These are phyloP conservation scores for Macrocystidia cucumis DNA, from an alignment of 1,284 basidiomycete species.

Conservation along the genomic window DNA sequence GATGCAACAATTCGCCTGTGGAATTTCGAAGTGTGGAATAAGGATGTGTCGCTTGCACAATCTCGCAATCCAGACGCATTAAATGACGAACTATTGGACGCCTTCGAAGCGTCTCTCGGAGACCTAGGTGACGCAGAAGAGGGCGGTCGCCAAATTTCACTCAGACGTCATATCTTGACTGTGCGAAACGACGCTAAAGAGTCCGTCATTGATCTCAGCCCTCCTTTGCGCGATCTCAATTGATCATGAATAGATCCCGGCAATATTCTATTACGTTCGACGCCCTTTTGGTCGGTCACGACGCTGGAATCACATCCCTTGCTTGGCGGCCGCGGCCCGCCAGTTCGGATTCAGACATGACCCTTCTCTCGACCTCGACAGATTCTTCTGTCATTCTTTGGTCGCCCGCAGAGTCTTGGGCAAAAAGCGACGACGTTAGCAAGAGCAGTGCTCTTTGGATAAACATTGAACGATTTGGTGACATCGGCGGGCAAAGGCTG, in stretches of 20 bases:
- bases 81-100: slow-evolving; percentile 74
- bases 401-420: slow-evolving; percentile 60
- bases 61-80: slow-evolving; percentile 19
- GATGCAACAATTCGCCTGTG: slow-evolving; percentile 89
- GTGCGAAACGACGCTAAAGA: no score
- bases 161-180: slow-evolving; percentile 73
- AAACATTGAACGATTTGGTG: slow-evolving; percentile 84
- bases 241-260: slow-evolving; percentile 47
- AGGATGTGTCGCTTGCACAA: slow-evolving; percentile 12
- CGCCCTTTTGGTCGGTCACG: slow-evolving; percentile 88
- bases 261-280: slow-evolving; percentile 82
- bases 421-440: slow-evolving; percentile 31
- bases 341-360: slow-evolving; percentile 29
- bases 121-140: slow-evolving; percentile 60
- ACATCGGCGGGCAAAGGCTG: slow-evolving; percentile 82
- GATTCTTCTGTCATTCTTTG: slow-evolving; percentile 93
- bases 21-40: slow-evolving; percentile 53
- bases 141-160: slow-evolving; percentile 76
- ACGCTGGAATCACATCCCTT: slow-evolving; percentile 84
- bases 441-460: slow-evolving; percentile 87
- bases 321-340: slow-evolving; percentile 59
- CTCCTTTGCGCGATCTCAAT: no score
- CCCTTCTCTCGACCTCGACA: slow-evolving; percentile 81
- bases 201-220: no score
- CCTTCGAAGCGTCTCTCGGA: slow-evolving; percentile 78